A percentile compares a stretch with the other conserved stretches of the same genome.
Conservation (phyloP, 2,329 filamentous ascomycete genomes). For the Aspergillus thermomutatus region DNA sequence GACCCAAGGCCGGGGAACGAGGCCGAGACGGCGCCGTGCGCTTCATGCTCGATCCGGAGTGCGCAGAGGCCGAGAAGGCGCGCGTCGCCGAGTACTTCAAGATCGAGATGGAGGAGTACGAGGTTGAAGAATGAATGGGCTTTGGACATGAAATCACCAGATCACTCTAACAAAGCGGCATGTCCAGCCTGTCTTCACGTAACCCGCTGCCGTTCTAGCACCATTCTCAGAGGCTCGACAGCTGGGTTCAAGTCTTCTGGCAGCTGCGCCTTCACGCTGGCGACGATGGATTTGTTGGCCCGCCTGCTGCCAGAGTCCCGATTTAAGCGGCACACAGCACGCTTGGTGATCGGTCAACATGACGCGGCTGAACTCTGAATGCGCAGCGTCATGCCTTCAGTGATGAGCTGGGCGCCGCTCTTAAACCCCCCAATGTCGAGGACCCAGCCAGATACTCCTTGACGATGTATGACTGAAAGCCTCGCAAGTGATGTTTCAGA, state of each 20-base stretch:
- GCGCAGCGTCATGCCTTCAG: neutral
- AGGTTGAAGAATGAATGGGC: slow-evolving; percentile 34
- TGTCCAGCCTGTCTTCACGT: too few species aligned
- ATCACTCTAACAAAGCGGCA: neutral
- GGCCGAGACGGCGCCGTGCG: slow-evolving; percentile 72
- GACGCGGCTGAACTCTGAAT: neutral
- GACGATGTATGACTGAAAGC: neutral
- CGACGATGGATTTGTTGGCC: neutral
- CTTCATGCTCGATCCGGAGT: slow-evolving; percentile 80
- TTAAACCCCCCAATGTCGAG: neutral
- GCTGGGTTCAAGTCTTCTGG: neutral
- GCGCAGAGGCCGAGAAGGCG: slow-evolving; percentile 68
- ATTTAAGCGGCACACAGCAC: neutral
- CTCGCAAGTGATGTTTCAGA: neutral
- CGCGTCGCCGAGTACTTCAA: slow-evolving; percentile 66
- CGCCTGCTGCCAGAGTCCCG: neutral
- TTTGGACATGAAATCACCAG: neutral
- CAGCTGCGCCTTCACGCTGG: neutral
- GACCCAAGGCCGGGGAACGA: slow-evolving; percentile 39
- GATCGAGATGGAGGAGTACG: slow-evolving; percentile 69
- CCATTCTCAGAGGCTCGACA: neutral
- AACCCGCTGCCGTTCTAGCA: neutral
- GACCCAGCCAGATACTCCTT: neutral
- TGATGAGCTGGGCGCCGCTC: neutral
- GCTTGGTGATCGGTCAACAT: neutral